phyloP scores from a whole-genome alignment of 2,329 filamentous ascomycete species.

The Helotiales sp. region DNA sequence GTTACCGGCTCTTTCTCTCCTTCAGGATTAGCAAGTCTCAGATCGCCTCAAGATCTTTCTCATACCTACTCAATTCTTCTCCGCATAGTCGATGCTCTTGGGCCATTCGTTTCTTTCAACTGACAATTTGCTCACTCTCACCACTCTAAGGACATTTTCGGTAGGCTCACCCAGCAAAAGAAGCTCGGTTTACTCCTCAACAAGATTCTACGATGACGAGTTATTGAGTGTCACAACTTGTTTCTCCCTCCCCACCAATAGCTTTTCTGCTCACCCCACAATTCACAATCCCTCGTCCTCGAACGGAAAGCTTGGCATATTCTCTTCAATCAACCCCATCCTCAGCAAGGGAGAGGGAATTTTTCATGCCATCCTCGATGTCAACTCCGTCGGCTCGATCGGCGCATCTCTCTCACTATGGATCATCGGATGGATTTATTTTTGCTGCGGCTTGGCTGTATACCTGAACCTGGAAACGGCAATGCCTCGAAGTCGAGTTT shows the following conservation, averaged over 20 bases:
- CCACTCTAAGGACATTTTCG: constrained; percentile 35
- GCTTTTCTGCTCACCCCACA: constrained; percentile 32
- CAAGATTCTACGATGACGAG: constrained; percentile 20
- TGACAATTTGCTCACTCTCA: constrained; percentile 28
- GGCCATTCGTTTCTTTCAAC: constrained; percentile 19
- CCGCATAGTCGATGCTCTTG: constrained; percentile 19
- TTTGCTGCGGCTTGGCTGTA: constrained; percentile 52
- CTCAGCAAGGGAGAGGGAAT: constrained; percentile 49
- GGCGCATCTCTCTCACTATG: constrained; percentile 59
- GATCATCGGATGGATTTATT: constrained; percentile 55
- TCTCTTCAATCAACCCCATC: constrained; percentile 47
- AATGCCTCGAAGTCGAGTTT: constrained; percentile 53
- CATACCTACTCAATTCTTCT: constrained; percentile 33
- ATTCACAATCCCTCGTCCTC: constrained; percentile 21
- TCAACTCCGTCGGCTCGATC: constrained; percentile 58
- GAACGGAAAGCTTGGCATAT: constrained; percentile 44
- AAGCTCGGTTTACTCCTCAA: constrained; percentile 15
- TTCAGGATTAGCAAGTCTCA: constrained; percentile 22
- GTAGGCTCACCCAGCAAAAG: constrained; percentile 20
- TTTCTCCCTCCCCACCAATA: constrained; percentile 28
- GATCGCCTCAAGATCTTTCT: constrained; percentile 31
- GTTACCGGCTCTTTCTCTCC: constrained; percentile 24
- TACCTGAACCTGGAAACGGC: constrained; percentile 53
- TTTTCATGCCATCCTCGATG: constrained; percentile 60
- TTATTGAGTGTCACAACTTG: constrained; percentile 29